Conservation (phyloP, 768 basidiomycete genomes). For the Cyclocybe aegerita region DNA sequence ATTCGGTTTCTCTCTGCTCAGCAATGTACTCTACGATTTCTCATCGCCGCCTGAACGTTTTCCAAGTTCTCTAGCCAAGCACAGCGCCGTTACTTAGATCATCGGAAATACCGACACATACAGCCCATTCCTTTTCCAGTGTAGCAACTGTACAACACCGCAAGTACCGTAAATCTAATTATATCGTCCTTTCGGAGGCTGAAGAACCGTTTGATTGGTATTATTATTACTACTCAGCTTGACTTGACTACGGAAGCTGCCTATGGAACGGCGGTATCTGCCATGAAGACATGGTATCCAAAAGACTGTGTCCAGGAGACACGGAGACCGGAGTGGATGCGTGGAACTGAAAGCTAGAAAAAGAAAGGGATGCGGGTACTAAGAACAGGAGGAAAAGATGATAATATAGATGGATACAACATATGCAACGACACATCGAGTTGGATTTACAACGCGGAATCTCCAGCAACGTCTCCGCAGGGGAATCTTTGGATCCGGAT, state of each 20-base stretch:
- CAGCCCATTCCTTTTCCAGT: conserved; percentile 14
- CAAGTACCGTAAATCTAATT: conserved; percentile 15
- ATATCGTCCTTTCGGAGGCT: not conserved
- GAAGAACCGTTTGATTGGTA: no score
- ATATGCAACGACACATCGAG: conserved; percentile 18
- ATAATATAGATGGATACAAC: conserved; percentile 24
- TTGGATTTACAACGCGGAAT: conserved; percentile 8
- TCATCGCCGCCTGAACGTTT: no score
- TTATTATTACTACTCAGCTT: no score
- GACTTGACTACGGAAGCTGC: no score
- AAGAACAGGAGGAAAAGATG: conserved; percentile 3
- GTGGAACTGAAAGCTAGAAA: conserved; percentile 8
- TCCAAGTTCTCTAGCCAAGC: not conserved
- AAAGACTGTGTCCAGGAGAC: not conserved
- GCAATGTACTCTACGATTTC: no score
- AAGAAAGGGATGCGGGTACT: not conserved
- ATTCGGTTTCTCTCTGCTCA: no score
- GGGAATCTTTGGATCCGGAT: not conserved
- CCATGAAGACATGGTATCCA: no score
- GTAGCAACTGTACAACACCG: conserved; percentile 27
- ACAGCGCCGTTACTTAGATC: conserved; percentile 1
- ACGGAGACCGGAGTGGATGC: not conserved
- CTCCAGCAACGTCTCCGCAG: conserved; percentile 10
- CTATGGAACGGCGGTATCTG: no score
- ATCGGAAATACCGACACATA: conserved; percentile 7